A percentile compares a stretch with the other conserved stretches of the same genome.
These are phyloP conservation scores for Sordariomycetes sp. DNA, from an alignment of 2,329 filamentous ascomycete genomes.

Conservation along the genomic window DNA sequence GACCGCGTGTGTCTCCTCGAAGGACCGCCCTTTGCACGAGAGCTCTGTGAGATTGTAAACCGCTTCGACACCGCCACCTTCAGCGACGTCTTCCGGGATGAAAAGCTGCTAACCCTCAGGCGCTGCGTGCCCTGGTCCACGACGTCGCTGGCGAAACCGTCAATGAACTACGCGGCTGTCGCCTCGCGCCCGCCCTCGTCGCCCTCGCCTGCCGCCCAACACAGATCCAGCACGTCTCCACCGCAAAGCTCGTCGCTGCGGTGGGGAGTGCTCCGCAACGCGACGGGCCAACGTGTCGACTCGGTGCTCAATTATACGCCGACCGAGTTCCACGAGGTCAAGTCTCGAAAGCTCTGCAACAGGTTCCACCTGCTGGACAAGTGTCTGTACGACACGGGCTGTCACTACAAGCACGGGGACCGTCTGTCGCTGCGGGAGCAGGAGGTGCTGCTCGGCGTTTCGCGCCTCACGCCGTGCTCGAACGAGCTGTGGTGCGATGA, in stretches of 20 bases:
- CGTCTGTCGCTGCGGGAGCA: slow-evolving; percentile 10
- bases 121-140: slow-evolving; percentile 7
- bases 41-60: slow-evolving; percentile 17
- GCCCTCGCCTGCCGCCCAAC: background rate
- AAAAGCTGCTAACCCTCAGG: slow-evolving; percentile 11
- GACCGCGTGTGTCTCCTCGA: slow-evolving; percentile 21
- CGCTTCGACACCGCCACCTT: slow-evolving; percentile 14
- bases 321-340: slow-evolving; percentile 12
- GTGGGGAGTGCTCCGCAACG: slow-evolving; percentile 10
- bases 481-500: slow-evolving; percentile 13
- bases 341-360: slow-evolving; percentile 18
- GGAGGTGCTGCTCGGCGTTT: slow-evolving; percentile 15
- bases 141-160: slow-evolving; percentile 10
- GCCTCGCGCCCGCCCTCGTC: slow-evolving; percentile 4
- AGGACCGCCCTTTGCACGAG: slow-evolving; percentile 21
- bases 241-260: background rate
- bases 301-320: slow-evolving; percentile 9
- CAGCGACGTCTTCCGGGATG: slow-evolving; percentile 11
- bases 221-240: background rate
- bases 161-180: slow-evolving; percentile 9
- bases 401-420: slow-evolving; percentile 14
- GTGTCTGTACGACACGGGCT: slow-evolving; percentile 9
- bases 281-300: slow-evolving; percentile 16
- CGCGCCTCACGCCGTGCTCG: slow-evolving; percentile 14
- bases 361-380: slow-evolving; percentile 15